A percentile compares a stretch with the other conserved stretches of the same genome.
Evolutionary conservation across 2,329 filamentous ascomycete genomes (phyloP).

Genomic region (Ceratocystis destructans): DNA sequence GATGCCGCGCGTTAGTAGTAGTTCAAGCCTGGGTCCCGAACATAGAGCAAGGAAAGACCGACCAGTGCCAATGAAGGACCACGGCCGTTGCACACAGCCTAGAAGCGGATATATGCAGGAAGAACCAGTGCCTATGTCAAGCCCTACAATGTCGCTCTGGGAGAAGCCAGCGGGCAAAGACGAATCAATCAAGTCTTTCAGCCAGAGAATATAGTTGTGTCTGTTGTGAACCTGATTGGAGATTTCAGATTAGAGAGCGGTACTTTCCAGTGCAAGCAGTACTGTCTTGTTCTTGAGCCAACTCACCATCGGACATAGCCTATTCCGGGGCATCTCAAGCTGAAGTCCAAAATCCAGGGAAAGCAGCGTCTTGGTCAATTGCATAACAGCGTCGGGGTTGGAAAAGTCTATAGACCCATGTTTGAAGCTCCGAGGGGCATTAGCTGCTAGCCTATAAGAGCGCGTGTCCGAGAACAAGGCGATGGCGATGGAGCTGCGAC

Average conservation of each 20-base stretch:
- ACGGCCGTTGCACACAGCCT: slow-evolving; percentile 55
- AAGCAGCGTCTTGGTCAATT: slow-evolving; percentile 67
- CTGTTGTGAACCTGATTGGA: slow-evolving; percentile 42
- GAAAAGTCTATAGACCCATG: slow-evolving; percentile 59
- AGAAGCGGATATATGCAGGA: slow-evolving; percentile 85
- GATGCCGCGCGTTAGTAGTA: slow-evolving; percentile 8
- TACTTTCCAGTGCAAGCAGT: not conserved
- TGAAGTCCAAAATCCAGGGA: slow-evolving; percentile 58
- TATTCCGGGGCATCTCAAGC: slow-evolving; percentile 58
- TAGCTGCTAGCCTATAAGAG: not conserved
- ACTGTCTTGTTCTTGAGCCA: not conserved
- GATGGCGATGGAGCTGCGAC: slow-evolving; percentile 13
- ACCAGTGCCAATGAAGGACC: slow-evolving; percentile 58
- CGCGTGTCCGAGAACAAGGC: not conserved
- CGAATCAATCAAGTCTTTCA: slow-evolving; percentile 67
- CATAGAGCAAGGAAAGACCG: not conserved
- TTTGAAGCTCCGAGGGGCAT: slow-evolving; percentile 25
- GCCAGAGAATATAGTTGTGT: slow-evolving; percentile 83
- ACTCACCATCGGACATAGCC: slow-evolving; percentile 71
- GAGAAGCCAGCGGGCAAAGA: slow-evolving; percentile 38
- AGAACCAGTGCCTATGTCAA: slow-evolving; percentile 83
- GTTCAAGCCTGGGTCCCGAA: not conserved
- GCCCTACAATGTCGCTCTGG: slow-evolving; percentile 44
- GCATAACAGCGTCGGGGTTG: slow-evolving; percentile 62
- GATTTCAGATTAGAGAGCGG: not conserved